These are phyloP conservation scores for Podospora fimiseda DNA, from an alignment of 495 filamentous ascomycete species.

Conservation along the genomic window DNA sequence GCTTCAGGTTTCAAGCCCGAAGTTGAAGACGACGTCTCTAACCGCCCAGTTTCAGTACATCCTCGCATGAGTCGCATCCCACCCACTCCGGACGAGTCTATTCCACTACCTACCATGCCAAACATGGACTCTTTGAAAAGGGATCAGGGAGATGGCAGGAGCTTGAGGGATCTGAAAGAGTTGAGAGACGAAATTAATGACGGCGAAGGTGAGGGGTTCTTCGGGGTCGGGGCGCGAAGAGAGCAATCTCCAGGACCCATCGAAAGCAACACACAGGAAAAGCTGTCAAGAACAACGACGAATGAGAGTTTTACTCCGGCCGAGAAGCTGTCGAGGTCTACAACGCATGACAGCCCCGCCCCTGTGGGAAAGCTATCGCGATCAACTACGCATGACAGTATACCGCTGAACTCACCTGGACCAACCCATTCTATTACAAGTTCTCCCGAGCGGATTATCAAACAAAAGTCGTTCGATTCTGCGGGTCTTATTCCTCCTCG, in stretches of 20 bases:
- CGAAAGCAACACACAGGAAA: slow-evolving; percentile 12
- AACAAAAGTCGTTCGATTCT: slow-evolving; percentile 36
- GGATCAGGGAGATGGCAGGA: slow-evolving; percentile 1
- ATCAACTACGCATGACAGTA: slow-evolving; percentile 16
- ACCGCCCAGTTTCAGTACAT: slow-evolving; percentile 65
- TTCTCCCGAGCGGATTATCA: slow-evolving; percentile 36
- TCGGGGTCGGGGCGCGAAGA: slow-evolving; percentile 37
- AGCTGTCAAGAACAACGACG: slow-evolving; percentile 11
- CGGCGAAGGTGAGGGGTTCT: slow-evolving; percentile 27
- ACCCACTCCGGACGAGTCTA: slow-evolving; percentile 44
- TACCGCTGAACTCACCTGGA: slow-evolving; percentile 16
- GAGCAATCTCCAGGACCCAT: slow-evolving; percentile 39
- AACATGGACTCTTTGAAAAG: slow-evolving; percentile 28
- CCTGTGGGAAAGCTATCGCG: slow-evolving; percentile 10
- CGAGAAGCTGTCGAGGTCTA: slow-evolving; percentile 12
- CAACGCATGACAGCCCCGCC: slow-evolving; percentile 21
- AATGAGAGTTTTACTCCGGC: too few species aligned
- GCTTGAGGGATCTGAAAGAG: not conserved
- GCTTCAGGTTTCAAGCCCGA: slow-evolving; percentile 48
- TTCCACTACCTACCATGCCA: slow-evolving; percentile 34
- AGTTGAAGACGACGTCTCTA: slow-evolving; percentile 47
- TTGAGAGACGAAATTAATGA: slow-evolving; percentile 20
- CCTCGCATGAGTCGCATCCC: slow-evolving; percentile 63
- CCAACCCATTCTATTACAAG: slow-evolving; percentile 15
- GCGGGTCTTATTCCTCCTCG: slow-evolving; percentile 36